phyloP scores from a whole-genome alignment of 1,139 yeast genomes.

The Yamadazyma triangularis region DNA sequence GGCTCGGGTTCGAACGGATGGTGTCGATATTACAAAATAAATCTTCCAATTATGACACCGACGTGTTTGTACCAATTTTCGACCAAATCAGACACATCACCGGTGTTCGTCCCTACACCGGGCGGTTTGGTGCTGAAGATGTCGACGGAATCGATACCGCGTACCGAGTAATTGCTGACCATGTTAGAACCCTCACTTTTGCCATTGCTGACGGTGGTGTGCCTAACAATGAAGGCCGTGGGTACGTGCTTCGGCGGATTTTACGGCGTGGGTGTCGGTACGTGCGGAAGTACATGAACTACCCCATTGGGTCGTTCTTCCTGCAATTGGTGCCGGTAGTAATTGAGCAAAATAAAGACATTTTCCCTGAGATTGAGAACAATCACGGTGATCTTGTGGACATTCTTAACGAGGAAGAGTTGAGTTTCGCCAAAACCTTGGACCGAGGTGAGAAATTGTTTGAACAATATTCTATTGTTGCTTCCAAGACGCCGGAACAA shows the following conservation, averaged over 20 bases:
- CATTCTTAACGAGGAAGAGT: constrained; percentile 92
- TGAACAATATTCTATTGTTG: constrained; percentile 85
- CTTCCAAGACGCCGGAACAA: constrained; percentile 70
- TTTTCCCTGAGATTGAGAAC: constrained; percentile 84
- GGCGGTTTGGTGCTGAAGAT: constrained; percentile 91
- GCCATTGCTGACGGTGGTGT: constrained; percentile 99
- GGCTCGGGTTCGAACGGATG: constrained; percentile 97
- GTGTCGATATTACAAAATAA: constrained; percentile 92
- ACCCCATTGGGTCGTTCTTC: constrained; percentile 92
- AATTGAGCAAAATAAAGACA: constrained; percentile 79
- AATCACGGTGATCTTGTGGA: constrained; percentile 78
- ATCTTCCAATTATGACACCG: constrained; percentile 92
- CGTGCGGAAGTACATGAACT: constrained; percentile 92
- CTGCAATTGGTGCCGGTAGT: constrained; percentile 89
- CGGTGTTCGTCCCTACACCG: constrained; percentile 85
- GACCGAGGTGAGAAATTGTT: constrained; percentile 97
- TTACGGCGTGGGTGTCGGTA: constrained; percentile 97
- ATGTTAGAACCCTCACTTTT: constrained; percentile 92
- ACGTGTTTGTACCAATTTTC: constrained; percentile 88
- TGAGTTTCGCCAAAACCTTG: constrained; percentile 87
- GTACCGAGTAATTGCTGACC: constrained; percentile 96
- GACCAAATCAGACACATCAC: constrained; percentile 84
- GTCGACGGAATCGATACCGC: constrained; percentile 95
- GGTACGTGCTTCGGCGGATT: constrained; percentile 94
- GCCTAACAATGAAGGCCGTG: constrained; percentile 98